Percentiles rank a stretch among this genome's conserved stretches.
phyloP scores from a whole-genome alignment of 805 yeast genomes.

The Candida rishiriensis region DNA sequence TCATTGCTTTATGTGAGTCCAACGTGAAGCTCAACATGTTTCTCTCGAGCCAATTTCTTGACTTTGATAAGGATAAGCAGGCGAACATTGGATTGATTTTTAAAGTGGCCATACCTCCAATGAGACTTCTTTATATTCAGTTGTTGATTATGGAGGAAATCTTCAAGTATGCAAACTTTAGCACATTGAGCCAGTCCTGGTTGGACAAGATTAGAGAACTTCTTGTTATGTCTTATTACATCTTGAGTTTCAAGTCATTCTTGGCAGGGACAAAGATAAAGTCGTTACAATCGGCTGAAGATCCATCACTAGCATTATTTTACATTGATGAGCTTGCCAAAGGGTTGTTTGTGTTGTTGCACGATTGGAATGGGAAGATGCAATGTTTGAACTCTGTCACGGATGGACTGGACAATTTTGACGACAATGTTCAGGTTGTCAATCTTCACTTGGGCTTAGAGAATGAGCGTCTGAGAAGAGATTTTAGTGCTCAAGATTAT shows the following conservation, averaged over 20 bases:
- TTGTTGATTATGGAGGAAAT: not conserved
- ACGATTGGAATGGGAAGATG: not conserved
- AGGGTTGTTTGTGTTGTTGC: conserved; percentile 1
- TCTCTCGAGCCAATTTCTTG: not conserved
- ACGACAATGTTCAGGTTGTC: not conserved
- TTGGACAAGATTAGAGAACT: not conserved
- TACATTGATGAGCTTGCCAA: conserved; percentile 2
- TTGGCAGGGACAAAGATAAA: not conserved
- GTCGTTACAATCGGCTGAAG: not conserved
- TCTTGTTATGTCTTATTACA: not conserved
- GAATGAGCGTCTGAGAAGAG: too few relatives aligned
- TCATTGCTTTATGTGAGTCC: not conserved
- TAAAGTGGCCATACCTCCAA: not conserved
- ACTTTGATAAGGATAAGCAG: not conserved
- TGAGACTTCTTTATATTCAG: not conserved
- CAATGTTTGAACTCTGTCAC: not conserved
- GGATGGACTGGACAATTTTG: not conserved
- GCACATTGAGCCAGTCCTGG: not conserved
- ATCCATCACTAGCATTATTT: not conserved
- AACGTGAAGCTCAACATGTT: not conserved
- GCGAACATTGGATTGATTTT: not conserved
- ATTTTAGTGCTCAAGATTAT: too few relatives aligned
- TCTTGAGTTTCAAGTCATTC: not conserved
- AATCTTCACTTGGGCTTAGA: too few relatives aligned
- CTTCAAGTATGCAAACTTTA: not conserved